phyloP scores from a whole-genome alignment of 2,329 filamentous ascomycete genomes.

The Verticillium alfalfae region DNA sequence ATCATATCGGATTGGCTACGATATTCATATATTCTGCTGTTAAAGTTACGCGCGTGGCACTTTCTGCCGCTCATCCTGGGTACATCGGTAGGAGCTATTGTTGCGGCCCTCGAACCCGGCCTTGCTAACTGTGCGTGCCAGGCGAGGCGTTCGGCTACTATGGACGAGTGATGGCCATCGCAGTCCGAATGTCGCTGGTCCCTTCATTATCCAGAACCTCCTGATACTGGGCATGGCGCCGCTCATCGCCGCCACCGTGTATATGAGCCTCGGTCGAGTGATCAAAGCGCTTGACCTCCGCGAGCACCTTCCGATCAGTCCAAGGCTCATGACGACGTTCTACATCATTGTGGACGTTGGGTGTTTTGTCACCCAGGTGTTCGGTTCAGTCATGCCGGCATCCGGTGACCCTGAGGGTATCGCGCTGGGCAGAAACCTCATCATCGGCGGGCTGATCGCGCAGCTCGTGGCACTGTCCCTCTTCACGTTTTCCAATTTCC shows the following conservation, averaged over 20 bases:
- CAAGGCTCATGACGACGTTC: conserved; percentile 33
- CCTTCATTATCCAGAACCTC: conserved; percentile 30
- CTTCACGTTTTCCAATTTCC: conserved; percentile 22
- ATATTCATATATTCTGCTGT: conserved; percentile 2
- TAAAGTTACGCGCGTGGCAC: neutral
- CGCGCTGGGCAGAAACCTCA: conserved; percentile 11
- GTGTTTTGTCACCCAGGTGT: conserved; percentile 34
- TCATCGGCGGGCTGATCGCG: conserved; percentile 33
- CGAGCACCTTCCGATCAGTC: conserved; percentile 27
- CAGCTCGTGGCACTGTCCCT: conserved; percentile 45
- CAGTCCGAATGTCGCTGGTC: conserved; percentile 3
- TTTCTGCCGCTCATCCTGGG: neutral
- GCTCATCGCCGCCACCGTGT: conserved; percentile 33
- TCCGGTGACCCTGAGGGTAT: conserved; percentile 11
- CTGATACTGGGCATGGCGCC: conserved; percentile 31
- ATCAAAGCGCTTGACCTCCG: conserved; percentile 25
- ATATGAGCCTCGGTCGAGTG: conserved; percentile 32
- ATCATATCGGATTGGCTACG: conserved; percentile 1
- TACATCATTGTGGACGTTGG: conserved; percentile 42
- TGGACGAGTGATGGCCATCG: conserved; percentile 4
- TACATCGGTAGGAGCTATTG: neutral
- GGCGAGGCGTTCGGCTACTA: conserved; percentile 10
- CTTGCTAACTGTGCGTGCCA: neutral
- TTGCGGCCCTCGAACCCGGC: neutral
- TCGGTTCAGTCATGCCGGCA: conserved; percentile 21